Evolutionary conservation across 1,139 yeast species (phyloP).

Genomic region (Barnettozyma hawaiiensis): DNA sequence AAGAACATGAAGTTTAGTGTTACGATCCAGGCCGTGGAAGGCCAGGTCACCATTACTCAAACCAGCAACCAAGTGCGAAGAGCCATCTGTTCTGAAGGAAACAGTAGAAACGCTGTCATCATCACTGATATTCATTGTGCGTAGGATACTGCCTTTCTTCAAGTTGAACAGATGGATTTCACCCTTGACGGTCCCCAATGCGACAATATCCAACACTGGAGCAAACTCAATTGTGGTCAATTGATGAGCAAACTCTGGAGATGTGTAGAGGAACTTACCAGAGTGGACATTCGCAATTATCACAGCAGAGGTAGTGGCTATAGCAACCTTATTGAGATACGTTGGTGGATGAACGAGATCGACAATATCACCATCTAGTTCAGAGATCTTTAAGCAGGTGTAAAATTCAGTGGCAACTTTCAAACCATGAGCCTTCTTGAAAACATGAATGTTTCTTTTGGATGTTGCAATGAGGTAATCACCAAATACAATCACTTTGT

Average conservation of each 20-base stretch:
- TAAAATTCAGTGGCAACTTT: constrained; percentile 61
- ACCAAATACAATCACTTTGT: constrained; percentile 64
- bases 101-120: constrained; percentile 47
- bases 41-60: constrained; percentile 75
- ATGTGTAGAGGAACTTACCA: constrained; percentile 62
- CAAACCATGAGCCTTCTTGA: constrained; percentile 45
- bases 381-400: constrained; percentile 53
- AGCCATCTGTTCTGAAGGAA: constrained; percentile 91
- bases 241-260: constrained; percentile 45
- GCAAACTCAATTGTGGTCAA: constrained; percentile 69
- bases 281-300: constrained; percentile 69
- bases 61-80: constrained; percentile 78
- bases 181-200: constrained; percentile 72
- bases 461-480: constrained; percentile 65
- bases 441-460: constrained; percentile 53
- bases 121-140: constrained; percentile 54
- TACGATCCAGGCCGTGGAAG: constrained; percentile 75
- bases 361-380: constrained; percentile 62
- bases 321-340: constrained; percentile 79
- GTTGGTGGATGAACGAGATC: constrained; percentile 83
- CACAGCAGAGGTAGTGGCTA: constrained; percentile 61
- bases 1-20: constrained; percentile 66
- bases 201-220: constrained; percentile 81
- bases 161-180: constrained; percentile 61
- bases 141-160: constrained; percentile 55